Conservation (phyloP, 306 rosid species). For the Abrus pulchellus region DNA sequence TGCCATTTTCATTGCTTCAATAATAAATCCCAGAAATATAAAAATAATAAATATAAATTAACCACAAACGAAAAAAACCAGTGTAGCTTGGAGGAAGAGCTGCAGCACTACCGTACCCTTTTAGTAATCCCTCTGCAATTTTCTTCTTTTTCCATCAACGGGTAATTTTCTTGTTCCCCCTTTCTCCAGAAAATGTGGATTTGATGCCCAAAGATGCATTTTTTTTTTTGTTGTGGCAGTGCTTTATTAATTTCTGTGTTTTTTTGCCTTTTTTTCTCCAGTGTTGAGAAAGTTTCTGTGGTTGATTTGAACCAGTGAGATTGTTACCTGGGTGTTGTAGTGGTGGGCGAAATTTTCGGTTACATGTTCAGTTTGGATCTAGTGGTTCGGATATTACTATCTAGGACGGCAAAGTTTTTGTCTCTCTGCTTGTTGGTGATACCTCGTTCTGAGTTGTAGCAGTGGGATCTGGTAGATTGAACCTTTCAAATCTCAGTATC, state of each 20-base stretch:
- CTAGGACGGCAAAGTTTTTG: slow-evolving; percentile 26
- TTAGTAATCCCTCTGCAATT: not conserved
- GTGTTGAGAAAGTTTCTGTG: slow-evolving; percentile 42
- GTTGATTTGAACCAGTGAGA: slow-evolving; percentile 42
- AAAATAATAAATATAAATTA: not conserved
- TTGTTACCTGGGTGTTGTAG: slow-evolving; percentile 44
- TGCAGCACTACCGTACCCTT: slow-evolving; percentile 27
- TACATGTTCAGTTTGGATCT: slow-evolving; percentile 50
- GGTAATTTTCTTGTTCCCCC: slow-evolving; percentile 51
- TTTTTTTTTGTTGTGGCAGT: not conserved
- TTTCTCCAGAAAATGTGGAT: slow-evolving; percentile 9
- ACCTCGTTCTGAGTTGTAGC: slow-evolving; percentile 39
- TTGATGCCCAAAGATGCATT: not conserved
- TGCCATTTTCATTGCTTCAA: slow-evolving; percentile 34
- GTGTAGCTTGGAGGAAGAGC: not conserved
- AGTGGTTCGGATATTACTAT: slow-evolving; percentile 43
- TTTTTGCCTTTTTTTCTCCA: not conserved
- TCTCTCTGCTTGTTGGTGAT: slow-evolving; percentile 45
- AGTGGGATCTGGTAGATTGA: slow-evolving; percentile 53
- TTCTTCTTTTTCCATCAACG: slow-evolving; percentile 23
- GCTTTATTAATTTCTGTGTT: not conserved
- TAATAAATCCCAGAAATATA: not conserved
- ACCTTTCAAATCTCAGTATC: slow-evolving; percentile 12
- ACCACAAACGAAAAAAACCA: not conserved
- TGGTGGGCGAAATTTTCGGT: not conserved